Percentiles rank a stretch among this genome's conserved stretches.
These are phyloP conservation scores for Grosmannia clavigera DNA, from an alignment of 2,329 filamentous ascomycete genomes.

Conservation along the genomic window DNA sequence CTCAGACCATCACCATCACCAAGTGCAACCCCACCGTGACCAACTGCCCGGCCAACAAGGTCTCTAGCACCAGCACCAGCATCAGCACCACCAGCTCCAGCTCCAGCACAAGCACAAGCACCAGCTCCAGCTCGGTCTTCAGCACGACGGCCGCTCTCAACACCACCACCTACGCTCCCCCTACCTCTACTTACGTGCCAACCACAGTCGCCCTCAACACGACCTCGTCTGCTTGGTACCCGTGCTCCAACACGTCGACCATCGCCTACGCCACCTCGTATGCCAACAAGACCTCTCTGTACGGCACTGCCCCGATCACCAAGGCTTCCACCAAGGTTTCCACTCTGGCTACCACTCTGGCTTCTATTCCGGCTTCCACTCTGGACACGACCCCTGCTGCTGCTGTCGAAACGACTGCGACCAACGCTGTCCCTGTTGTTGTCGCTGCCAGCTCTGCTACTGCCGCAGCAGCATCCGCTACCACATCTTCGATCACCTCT, in stretches of 20 bases:
- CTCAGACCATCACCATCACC: slow-evolving; percentile 34
- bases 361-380: slow-evolving; percentile 10
- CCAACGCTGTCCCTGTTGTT: neutral
- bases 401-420: neutral
- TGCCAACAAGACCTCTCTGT: slow-evolving; percentile 8
- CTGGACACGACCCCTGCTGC: neutral
- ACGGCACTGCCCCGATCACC: slow-evolving; percentile 11
- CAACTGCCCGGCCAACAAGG: slow-evolving; percentile 28
- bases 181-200: neutral
- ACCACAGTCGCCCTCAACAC: neutral
- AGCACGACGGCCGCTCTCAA: slow-evolving; percentile 13
- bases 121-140: slow-evolving; percentile 9
- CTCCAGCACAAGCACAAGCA: slow-evolving; percentile 3
- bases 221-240: slow-evolving; percentile 11
- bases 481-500: slow-evolving; percentile 7
- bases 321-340: slow-evolving; percentile 11
- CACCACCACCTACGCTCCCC: slow-evolving; percentile 1
- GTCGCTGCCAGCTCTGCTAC: neutral
- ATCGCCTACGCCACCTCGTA: slow-evolving; percentile 12
- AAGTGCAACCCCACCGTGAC: slow-evolving; percentile 30
- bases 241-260: slow-evolving; percentile 12
- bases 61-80: neutral
- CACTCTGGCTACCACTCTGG: slow-evolving; percentile 5
- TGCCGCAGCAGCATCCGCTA: slow-evolving; percentile 1
- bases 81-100: neutral